Base-by-base conservation (phyloP, 768 basidiomycete genomes). In the Lactarius quietus region DNA sequence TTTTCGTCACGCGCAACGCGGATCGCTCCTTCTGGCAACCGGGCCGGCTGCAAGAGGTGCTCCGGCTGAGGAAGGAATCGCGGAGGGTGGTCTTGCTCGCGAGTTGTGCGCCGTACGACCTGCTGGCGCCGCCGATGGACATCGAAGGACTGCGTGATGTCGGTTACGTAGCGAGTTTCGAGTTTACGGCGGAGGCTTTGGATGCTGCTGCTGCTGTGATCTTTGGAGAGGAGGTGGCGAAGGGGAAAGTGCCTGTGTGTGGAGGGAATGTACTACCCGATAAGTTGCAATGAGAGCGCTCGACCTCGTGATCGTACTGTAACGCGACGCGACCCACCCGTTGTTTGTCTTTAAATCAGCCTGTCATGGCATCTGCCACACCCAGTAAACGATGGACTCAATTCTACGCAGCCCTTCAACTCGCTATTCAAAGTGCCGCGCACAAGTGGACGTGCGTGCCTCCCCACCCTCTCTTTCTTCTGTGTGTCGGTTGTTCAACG, bases 51-150 rank as follows among this genome's bases (percentile, higher is more conserved):
- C 71, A 65, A 55, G 65, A 69, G 39, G 67, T 80, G 45, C 52
- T 75, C 23, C 65, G 56, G 38, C 26, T 69, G 60, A 66, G 70
- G 52, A 74, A 64, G 23, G n/a, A 7, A 3, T 61, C 35, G 1
- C 70, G 75, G 20, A 75, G 76, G 20, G 73, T 86, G 38, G 76
- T 86, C 1, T 72, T 88, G 17, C 66, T 89, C 0, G 80, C 84
- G 23, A 87, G 84, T 41, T 87, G 87, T 70, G 83, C 81, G n/a
- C 88, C 88, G 33, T 90, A 89, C 68, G 87, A 89, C 66, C 63
- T 86, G 14, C 74, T 79, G 17, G 74, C 15, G 9, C 31, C 71
- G 10, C 69, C 73, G 17, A 64, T 48, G 6, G 71, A 74, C 14
- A 65, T 69, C 6, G 70, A 70, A 1, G 71, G 43, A 53, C 36